phyloP scores from a whole-genome alignment of 306 rosid species.

The Calophaca sinica region DNA sequence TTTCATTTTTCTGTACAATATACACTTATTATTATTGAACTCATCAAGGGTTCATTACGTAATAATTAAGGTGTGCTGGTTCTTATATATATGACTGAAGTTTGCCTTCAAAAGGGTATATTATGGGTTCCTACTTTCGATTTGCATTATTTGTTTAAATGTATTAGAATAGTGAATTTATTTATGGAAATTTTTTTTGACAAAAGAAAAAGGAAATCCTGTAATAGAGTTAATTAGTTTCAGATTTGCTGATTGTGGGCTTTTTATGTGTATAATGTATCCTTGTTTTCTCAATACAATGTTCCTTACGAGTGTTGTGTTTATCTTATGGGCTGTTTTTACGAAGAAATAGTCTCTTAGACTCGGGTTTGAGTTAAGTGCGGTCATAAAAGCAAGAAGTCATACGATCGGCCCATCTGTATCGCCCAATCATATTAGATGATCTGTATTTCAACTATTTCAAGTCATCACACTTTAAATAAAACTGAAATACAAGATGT shows the following conservation, averaged over 20 bases:
- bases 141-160: conserved; percentile 26
- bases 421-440: no score
- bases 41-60: conserved; percentile 43
- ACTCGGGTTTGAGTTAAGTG: no score
- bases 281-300: not conserved
- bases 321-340: no score
- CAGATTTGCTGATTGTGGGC: not conserved
- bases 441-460: no score
- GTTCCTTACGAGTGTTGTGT: not conserved
- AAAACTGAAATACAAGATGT: no score
- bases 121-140: not conserved
- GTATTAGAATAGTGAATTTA: conserved; percentile 1
- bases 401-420: no score
- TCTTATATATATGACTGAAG: not conserved
- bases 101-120: conserved; percentile 15
- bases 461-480: no score
- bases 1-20: conserved; percentile 14
- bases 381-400: no score
- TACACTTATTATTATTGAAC: conserved; percentile 39
- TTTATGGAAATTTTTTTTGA: not conserved
- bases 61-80: conserved; percentile 35
- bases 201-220: not conserved
- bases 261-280: not conserved
- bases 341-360: no score
- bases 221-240: not conserved